phyloP scores from a whole-genome alignment of 176 grass and related monocot genomes.

The Oryza brachyantha region DNA sequence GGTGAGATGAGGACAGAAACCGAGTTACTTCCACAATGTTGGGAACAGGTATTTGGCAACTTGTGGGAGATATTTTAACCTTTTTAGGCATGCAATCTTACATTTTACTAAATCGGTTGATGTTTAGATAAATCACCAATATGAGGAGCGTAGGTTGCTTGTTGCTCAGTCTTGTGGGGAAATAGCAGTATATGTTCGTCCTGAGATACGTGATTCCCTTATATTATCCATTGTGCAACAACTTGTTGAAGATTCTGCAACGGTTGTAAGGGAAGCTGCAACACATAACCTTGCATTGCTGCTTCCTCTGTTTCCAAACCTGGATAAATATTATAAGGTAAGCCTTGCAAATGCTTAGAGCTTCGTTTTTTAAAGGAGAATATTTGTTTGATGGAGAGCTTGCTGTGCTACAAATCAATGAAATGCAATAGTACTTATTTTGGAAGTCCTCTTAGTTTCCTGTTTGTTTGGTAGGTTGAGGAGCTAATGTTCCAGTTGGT shows the following conservation, averaged over 20 bases:
- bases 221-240: conserved; percentile 98
- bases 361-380: conserved; percentile 4
- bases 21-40: conserved; percentile 94
- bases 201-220: conserved; percentile 95
- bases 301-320: conserved; percentile 87
- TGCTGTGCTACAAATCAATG: conserved; percentile 18
- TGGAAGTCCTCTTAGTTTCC: conserved; percentile 32
- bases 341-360: conserved; percentile 50
- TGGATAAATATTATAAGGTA: conserved; percentile 97
- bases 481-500: conserved; percentile 94
- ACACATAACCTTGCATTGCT: conserved; percentile 86
- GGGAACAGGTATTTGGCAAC: conserved; percentile 75
- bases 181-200: conserved; percentile 80
- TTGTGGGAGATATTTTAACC: conserved; percentile 25
- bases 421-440: conserved; percentile 29
- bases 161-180: conserved; percentile 96
- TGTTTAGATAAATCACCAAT: conserved; percentile 95
- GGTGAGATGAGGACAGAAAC: conserved; percentile 99
- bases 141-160: conserved; percentile 85
- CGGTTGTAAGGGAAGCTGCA: conserved; percentile 88
- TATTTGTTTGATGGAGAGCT: conserved; percentile 13
- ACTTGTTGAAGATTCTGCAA: conserved; percentile 89
- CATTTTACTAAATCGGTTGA: conserved; percentile 26
- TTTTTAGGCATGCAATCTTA: conserved; percentile 24
- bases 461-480: conserved; percentile 72